Base-by-base conservation (phyloP, 768 basidiomycete species). In the Pleurotus pulmonarius region DNA sequence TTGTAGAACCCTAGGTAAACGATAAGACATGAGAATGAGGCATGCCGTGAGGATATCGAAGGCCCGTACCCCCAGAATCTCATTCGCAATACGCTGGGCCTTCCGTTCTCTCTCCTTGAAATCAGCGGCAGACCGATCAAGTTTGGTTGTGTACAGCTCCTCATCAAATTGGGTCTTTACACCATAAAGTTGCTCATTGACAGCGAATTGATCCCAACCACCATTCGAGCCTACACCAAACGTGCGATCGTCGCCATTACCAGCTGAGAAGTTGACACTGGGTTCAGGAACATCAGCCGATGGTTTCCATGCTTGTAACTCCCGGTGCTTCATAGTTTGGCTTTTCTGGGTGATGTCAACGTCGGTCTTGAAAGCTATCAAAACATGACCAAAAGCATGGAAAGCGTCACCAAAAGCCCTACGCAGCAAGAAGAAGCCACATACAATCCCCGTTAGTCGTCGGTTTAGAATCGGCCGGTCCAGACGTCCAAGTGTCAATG, bases 141-240 rank as follows among this genome's bases (percentile, higher is more conserved):
- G 78, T 73, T 86, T 93, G 15, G 96, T 98, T 9, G 97, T 98
- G 70, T 99, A 99, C 34, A 86, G 67, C 56, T 96, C 91, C 74
- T 99, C 97, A 65, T 96, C 88, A 70, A 92, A 99, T 63, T 83
- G 83, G 7, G 94, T 93, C 64, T 79, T 93, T 59, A 96, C 86
- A 20, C 97, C 97, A 66, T 97, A 98, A 55, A 92, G 78, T 63
- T 89, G 80, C 72, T 98, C 96, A 71, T 98, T 99, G 41, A 78
- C 92, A 16, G 86, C 87, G 64, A 96, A 99, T 70, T 97, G 94
- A 70, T 99, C 94, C 92, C 95, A 94, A 2, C 76, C 65, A 25
- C 71, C 67, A 57, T 72, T 74, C 13, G 79, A 70, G 9, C 78
- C 78, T 13, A 79, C 65, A 3, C 85, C 88, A 62, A 92, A 92